These are phyloP conservation scores for Saccharomyces hybrid DNA, from an alignment of 1,139 yeast genomes.

Conservation along the genomic window DNA sequence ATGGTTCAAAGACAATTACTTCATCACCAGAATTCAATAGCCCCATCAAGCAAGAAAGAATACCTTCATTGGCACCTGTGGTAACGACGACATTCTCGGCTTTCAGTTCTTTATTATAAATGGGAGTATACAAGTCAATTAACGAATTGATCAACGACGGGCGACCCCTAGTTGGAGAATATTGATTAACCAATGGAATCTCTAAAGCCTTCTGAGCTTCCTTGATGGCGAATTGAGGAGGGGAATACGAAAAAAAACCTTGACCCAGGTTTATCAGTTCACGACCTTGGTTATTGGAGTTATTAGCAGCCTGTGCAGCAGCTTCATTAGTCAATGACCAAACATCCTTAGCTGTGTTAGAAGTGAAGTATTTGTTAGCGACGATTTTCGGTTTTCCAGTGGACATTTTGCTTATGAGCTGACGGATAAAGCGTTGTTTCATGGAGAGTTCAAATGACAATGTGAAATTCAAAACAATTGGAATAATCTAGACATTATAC, in stretches of 20 bases:
- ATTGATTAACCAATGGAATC: slow-evolving; percentile 72
- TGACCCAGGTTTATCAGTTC: slow-evolving; percentile 87
- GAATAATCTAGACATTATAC: not conserved
- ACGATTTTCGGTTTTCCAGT: slow-evolving; percentile 12
- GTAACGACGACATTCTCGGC: slow-evolving; percentile 54
- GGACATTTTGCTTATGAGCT: not conserved
- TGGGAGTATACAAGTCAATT: slow-evolving; percentile 61
- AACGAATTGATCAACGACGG: slow-evolving; percentile 64
- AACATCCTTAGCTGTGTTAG: slow-evolving; percentile 58
- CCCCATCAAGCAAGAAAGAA: slow-evolving; percentile 76
- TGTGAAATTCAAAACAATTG: too few relatives aligned
- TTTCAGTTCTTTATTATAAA: slow-evolving; percentile 47
- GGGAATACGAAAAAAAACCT: slow-evolving; percentile 91
- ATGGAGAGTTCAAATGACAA: not conserved
- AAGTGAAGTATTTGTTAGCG: slow-evolving; percentile 56
- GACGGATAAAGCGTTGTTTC: not conserved
- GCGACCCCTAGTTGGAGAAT: slow-evolving; percentile 85
- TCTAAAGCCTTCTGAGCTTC: slow-evolving; percentile 76
- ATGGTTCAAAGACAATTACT: slow-evolving; percentile 95
- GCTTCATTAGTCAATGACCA: slow-evolving; percentile 94
- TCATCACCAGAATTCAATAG: slow-evolving; percentile 84
- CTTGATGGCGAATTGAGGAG: slow-evolving; percentile 79
- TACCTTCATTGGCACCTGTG: slow-evolving; percentile 97
- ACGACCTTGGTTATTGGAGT: slow-evolving; percentile 47
- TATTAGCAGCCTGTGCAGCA: slow-evolving; percentile 69